Evolutionary conservation across 1,284 basidiomycete genomes (phyloP).

Genomic region (Boletus nobilissimus): DNA sequence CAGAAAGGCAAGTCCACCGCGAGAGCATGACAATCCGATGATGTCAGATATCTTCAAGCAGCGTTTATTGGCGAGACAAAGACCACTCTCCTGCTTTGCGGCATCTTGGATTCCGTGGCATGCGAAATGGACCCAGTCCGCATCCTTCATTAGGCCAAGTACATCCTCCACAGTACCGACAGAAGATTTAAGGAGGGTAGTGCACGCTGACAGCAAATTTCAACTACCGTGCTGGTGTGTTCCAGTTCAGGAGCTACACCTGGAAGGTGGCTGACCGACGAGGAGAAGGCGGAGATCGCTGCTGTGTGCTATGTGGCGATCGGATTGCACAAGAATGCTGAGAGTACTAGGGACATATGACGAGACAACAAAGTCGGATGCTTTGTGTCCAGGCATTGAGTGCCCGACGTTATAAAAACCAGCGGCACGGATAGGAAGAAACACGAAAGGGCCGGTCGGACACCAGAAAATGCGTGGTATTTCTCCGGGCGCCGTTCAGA

Average conservation of each 20-base stretch:
- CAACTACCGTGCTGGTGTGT: slow-evolving; percentile 9
- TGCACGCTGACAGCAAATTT: background rate
- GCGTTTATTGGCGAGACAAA: background rate
- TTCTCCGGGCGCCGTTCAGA: no score
- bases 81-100: slow-evolving; percentile 15
- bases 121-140: slow-evolving; percentile 24
- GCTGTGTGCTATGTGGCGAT: background rate
- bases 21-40: background rate
- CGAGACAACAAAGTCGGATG: no score
- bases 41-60: background rate
- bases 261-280: background rate
- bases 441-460: no score
- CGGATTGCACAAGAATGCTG: background rate
- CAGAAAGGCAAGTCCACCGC: slow-evolving; percentile 27
- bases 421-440: no score
- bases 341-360: no score
- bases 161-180: slow-evolving; percentile 25
- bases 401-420: no score
- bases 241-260: background rate
- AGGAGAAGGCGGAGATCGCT: background rate
- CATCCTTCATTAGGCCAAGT: slow-evolving; percentile 16
- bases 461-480: no score
- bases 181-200: slow-evolving; percentile 9
- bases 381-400: no score
- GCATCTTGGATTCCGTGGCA: slow-evolving; percentile 24